These are phyloP conservation scores for Phytopythium sindhum DNA, from an alignment of 352 stramenopile species.

Conservation along the genomic window DNA sequence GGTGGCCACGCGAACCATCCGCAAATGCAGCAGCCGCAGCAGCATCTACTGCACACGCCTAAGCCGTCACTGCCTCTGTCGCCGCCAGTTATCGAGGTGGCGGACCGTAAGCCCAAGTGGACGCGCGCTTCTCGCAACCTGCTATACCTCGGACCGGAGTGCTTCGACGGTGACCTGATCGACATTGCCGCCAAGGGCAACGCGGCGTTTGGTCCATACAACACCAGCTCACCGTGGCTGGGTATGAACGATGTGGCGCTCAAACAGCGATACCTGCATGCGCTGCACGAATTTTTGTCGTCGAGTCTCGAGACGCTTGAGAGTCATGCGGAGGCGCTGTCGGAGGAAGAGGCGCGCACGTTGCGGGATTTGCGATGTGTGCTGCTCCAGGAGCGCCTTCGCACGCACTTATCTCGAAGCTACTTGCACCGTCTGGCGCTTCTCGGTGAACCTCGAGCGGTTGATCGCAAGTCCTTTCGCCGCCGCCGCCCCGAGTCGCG, in stretches of 20 bases:
- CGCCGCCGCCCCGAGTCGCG: constrained; percentile 59
- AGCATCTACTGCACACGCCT: not conserved
- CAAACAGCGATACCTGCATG: constrained; percentile 70
- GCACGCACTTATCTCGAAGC: constrained; percentile 49
- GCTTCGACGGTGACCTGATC: constrained; percentile 65
- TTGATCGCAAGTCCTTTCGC: constrained; percentile 77
- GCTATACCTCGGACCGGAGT: constrained; percentile 57
- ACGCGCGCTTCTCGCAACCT: constrained; percentile 48
- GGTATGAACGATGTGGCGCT: constrained; percentile 69
- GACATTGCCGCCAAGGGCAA: constrained; percentile 49
- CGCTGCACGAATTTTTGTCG: constrained; percentile 68
- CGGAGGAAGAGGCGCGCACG: constrained; percentile 38
- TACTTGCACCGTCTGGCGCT: constrained; percentile 64
- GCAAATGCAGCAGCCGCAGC: not conserved
- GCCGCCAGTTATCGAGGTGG: constrained; percentile 25
- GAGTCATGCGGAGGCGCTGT: constrained; percentile 27
- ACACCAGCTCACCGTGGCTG: constrained; percentile 55
- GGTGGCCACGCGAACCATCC: not conserved
- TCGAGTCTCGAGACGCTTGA: constrained; percentile 63
- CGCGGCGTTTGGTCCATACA: constrained; percentile 54
- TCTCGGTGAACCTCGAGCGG: constrained; percentile 54
- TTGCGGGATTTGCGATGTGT: constrained; percentile 66
- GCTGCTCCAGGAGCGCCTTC: constrained; percentile 71
- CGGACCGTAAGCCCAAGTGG: constrained; percentile 55
- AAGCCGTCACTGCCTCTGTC: constrained; percentile 2